A percentile compares a stretch with the other conserved stretches of the same genome.
These are phyloP conservation scores for Pseudogymnoascus sp. DNA, from an alignment of 2,329 filamentous ascomycete species.

Conservation along the genomic window DNA sequence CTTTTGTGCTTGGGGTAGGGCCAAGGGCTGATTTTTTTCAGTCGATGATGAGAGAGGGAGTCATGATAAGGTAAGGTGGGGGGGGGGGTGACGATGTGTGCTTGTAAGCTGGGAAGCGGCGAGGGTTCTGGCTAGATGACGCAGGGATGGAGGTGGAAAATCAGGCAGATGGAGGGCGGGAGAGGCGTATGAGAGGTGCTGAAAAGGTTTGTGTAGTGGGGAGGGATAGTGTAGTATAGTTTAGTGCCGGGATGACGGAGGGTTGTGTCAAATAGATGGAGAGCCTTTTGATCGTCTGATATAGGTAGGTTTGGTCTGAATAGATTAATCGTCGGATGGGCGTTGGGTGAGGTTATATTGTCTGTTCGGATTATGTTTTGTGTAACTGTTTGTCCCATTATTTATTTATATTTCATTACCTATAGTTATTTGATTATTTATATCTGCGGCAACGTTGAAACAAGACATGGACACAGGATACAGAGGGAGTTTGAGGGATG, in stretches of 20 bases:
- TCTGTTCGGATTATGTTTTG: not conserved
- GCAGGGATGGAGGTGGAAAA: not conserved
- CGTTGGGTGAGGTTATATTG: not conserved
- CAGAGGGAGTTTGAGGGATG: not conserved
- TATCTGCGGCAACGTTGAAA: not conserved
- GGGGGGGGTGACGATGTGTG: not conserved
- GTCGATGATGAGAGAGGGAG: slow-evolving; percentile 5
- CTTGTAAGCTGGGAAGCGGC: slow-evolving; percentile 2
- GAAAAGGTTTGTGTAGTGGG: not conserved
- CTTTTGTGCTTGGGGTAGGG: slow-evolving; percentile 3
- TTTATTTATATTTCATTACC: not conserved
- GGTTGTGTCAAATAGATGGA: slow-evolving; percentile 6
- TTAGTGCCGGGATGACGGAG: slow-evolving; percentile 1
- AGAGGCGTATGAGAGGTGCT: slow-evolving; percentile 1
- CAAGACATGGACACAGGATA: not conserved
- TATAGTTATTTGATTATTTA: not conserved
- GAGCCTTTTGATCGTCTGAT: not conserved
- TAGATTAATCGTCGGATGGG: not conserved
- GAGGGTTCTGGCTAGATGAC: not conserved
- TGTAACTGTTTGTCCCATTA: not conserved
- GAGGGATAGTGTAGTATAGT: not conserved
- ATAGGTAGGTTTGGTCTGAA: not conserved
- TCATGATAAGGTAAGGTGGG: slow-evolving; percentile 4
- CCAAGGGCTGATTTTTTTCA: not conserved
- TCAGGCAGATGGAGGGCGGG: not conserved